Evolutionary conservation across 2,329 filamentous ascomycete genomes (phyloP).

Genomic region (Pestalotiopsis fici): DNA sequence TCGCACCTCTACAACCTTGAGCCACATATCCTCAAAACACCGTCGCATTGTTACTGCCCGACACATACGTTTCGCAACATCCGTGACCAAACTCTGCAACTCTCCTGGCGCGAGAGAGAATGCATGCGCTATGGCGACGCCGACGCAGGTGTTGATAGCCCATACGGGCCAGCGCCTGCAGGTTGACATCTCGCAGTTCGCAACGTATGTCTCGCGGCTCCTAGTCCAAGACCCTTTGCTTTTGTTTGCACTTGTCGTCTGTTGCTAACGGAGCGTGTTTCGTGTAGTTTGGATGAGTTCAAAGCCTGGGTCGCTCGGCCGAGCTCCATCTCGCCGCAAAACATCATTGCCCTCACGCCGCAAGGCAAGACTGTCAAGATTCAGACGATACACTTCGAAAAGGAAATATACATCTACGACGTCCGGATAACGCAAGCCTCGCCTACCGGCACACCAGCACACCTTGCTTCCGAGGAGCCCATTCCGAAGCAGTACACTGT

Average conservation of each 20-base stretch:
- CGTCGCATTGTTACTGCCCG: background rate
- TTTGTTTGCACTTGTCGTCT: slow-evolving; percentile 20
- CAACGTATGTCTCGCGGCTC: slow-evolving; percentile 57
- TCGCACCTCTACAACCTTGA: background rate
- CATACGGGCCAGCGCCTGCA: slow-evolving; percentile 87
- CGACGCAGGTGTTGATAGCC: slow-evolving; percentile 87
- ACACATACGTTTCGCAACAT: background rate
- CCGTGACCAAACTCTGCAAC: background rate
- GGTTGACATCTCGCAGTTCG: slow-evolving; percentile 74
- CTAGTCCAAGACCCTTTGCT: slow-evolving; percentile 1
- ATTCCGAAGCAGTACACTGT: slow-evolving; percentile 56
- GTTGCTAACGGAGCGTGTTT: slow-evolving; percentile 9
- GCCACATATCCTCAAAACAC: background rate
- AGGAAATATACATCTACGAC: slow-evolving; percentile 91
- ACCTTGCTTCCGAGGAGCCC: slow-evolving; percentile 49
- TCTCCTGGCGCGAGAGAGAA: slow-evolving; percentile 23
- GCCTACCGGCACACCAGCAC: slow-evolving; percentile 43
- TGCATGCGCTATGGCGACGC: slow-evolving; percentile 63
- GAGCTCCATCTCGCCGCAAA: slow-evolving; percentile 71
- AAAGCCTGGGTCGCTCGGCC: slow-evolving; percentile 77
- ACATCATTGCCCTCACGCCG: slow-evolving; percentile 85
- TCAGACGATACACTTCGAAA: slow-evolving; percentile 80
- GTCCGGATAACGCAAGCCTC: slow-evolving; percentile 69
- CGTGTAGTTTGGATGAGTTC: slow-evolving; percentile 75
- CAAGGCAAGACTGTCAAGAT: slow-evolving; percentile 83